These are phyloP conservation scores for Sporothrix brunneoviolacea DNA, from an alignment of 2,329 filamentous ascomycete genomes.

Conservation along the genomic window DNA sequence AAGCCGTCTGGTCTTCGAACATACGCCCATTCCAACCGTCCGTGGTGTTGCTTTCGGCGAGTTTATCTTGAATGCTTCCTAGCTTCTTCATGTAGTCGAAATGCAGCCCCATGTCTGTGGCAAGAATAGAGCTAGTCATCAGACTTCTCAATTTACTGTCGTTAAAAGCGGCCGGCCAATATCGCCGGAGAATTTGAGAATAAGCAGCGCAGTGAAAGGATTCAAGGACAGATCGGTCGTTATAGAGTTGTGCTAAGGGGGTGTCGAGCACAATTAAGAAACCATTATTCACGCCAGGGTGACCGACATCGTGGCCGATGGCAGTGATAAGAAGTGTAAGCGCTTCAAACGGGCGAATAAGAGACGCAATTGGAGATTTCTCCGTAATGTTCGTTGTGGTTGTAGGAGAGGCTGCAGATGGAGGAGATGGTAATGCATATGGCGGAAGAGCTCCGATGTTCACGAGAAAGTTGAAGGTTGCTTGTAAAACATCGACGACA, in stretches of 20 bases:
- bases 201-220: constrained; percentile 97
- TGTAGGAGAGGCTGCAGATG: constrained; percentile 62
- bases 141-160: constrained; percentile 74
- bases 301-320: constrained; percentile 96
- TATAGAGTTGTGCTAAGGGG: constrained; percentile 89
- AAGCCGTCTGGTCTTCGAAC: constrained; percentile 66
- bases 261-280: constrained; percentile 90
- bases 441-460: constrained; percentile 68
- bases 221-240: constrained; percentile 92
- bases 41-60: constrained; percentile 58
- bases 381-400: constrained; percentile 68
- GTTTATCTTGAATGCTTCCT: constrained; percentile 70
- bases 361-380: constrained; percentile 61
- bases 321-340: constrained; percentile 86
- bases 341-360: constrained; percentile 82
- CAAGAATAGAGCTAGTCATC: constrained; percentile 96
- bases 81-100: constrained; percentile 94
- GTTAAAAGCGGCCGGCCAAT: constrained; percentile 81
- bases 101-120: constrained; percentile 95
- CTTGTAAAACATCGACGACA: constrained; percentile 92
- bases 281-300: constrained; percentile 96
- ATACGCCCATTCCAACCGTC: constrained; percentile 73
- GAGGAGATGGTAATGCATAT: constrained; percentile 40
- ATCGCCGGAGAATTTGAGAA: constrained; percentile 84
- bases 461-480: constrained; percentile 83